phyloP scores from a whole-genome alignment of 352 stramenopile genomes.

The Peronosclerospora sorghi region DNA sequence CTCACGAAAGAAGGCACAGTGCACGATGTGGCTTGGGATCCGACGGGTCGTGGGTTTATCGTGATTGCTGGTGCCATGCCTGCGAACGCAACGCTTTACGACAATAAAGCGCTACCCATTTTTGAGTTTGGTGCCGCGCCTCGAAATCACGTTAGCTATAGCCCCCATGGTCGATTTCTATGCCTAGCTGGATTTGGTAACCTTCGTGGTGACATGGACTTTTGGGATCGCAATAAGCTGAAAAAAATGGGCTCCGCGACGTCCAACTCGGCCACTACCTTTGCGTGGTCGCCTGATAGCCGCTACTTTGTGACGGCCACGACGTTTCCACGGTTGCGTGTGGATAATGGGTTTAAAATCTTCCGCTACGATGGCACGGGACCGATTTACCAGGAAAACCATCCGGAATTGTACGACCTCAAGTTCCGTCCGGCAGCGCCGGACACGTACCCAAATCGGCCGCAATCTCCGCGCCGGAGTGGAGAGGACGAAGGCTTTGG shows the following conservation, averaged over 20 bases:
- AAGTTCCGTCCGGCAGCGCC: constrained; percentile 69
- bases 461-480: constrained; percentile 76
- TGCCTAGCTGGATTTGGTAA: constrained; percentile 95
- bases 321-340: constrained; percentile 95
- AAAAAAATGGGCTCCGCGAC: constrained; percentile 89
- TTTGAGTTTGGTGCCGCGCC: constrained; percentile 95
- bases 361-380: constrained; percentile 94
- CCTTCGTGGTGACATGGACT: constrained; percentile 93
- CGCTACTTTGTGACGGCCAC: constrained; percentile 93
- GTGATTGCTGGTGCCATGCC: constrained; percentile 94
- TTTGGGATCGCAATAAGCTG: constrained; percentile 92
- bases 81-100: constrained; percentile 91
- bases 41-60: constrained; percentile 86
- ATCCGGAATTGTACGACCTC: constrained; percentile 78
- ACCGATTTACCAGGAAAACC: constrained; percentile 78
- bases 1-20: constrained; percentile 87
- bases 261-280: constrained; percentile 69
- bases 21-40: constrained; percentile 92
- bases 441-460: constrained; percentile 82
- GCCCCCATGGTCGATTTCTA: constrained; percentile 93
- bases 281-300: constrained; percentile 91
- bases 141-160: constrained; percentile 93
- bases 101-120: constrained; percentile 88
- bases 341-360: constrained; percentile 96
- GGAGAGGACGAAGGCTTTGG: constrained; percentile 25